These are phyloP conservation scores for Phialophora tarda DNA, from an alignment of 2,329 filamentous ascomycete genomes.

Conservation along the genomic window DNA sequence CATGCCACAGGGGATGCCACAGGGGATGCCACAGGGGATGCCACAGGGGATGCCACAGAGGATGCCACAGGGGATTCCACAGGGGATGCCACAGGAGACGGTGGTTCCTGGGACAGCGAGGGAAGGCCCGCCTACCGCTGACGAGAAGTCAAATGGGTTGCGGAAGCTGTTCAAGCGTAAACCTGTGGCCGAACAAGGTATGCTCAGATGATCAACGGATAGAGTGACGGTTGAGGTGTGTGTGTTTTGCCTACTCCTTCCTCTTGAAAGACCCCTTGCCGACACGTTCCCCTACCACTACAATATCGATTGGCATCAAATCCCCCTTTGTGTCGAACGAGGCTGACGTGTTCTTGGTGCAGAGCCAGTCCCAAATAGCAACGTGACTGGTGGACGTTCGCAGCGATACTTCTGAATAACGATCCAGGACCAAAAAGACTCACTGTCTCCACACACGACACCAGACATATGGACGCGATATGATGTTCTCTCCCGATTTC, in stretches of 20 bases:
- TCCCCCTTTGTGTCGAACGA: neutral
- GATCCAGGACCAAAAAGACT: neutral
- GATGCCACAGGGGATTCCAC: constrained; percentile 2
- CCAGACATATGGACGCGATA: neutral
- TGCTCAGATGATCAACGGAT: constrained; percentile 22
- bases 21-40: constrained; percentile 6
- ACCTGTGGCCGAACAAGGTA: constrained; percentile 34
- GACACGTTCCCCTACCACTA: neutral
- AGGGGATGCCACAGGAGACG: constrained; percentile 7
- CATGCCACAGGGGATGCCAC: constrained; percentile 2
- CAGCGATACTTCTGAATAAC: constrained; percentile 5
- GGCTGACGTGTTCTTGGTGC: neutral
- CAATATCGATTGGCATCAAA: neutral
- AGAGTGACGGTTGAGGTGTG: constrained; percentile 11
- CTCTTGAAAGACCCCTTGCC: neutral
- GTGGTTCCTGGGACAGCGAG: constrained; percentile 1
- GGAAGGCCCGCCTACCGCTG: neutral
- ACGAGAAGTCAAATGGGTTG: constrained; percentile 20
- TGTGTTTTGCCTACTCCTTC: constrained; percentile 2
- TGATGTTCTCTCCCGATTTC: neutral
- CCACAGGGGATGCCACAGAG: constrained; percentile 7
- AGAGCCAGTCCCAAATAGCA: neutral
- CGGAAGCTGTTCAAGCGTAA: constrained; percentile 37
- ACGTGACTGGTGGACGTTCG: neutral
- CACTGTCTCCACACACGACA: neutral